Conservation (phyloP, 805 yeast species). For the Teunomyces stri region DNA sequence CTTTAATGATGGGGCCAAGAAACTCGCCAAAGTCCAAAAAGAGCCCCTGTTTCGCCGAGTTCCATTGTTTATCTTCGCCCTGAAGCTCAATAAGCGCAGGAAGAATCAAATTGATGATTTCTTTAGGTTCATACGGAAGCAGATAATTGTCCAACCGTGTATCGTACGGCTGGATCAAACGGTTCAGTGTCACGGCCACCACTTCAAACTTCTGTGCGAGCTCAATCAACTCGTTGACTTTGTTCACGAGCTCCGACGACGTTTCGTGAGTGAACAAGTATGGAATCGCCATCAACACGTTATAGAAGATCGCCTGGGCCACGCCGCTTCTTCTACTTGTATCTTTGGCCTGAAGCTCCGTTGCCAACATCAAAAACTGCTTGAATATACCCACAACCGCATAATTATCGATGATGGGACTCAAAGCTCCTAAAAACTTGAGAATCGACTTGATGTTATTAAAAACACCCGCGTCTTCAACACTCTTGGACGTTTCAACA, state of each 20-base stretch:
- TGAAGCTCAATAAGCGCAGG: conserved; percentile 45
- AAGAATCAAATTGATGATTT: conserved; percentile 47
- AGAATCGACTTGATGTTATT: conserved; percentile 66
- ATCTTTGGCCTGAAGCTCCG: conserved; percentile 48
- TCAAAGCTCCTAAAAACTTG: conserved; percentile 65
- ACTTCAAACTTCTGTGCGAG: conserved; percentile 42
- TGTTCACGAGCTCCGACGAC: conserved; percentile 24
- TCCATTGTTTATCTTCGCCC: conserved; percentile 41
- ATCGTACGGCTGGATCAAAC: conserved; percentile 37
- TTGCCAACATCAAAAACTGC: conserved; percentile 53
- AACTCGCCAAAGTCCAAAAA: conserved; percentile 33
- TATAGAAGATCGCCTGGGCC: conserved; percentile 67
- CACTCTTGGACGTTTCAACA: conserved; percentile 19
- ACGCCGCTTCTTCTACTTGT: conserved; percentile 46
- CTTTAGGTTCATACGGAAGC: conserved; percentile 52
- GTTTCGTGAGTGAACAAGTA: conserved; percentile 50
- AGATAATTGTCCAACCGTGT: conserved; percentile 27
- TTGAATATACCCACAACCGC: conserved; percentile 42
- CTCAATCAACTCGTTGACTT: conserved; percentile 46
- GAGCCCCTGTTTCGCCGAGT: conserved; percentile 23
- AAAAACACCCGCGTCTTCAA: conserved; percentile 56
- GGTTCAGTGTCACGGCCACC: conserved; percentile 16
- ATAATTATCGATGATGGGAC: conserved; percentile 57
- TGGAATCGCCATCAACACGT: conserved; percentile 63
- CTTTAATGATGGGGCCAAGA: conserved; percentile 32